Evolutionary conservation across 2,329 filamentous ascomycete species (phyloP), one percentile per base, ranked within the genome.

Genomic region (Neonectria magnoliae): DNA sequence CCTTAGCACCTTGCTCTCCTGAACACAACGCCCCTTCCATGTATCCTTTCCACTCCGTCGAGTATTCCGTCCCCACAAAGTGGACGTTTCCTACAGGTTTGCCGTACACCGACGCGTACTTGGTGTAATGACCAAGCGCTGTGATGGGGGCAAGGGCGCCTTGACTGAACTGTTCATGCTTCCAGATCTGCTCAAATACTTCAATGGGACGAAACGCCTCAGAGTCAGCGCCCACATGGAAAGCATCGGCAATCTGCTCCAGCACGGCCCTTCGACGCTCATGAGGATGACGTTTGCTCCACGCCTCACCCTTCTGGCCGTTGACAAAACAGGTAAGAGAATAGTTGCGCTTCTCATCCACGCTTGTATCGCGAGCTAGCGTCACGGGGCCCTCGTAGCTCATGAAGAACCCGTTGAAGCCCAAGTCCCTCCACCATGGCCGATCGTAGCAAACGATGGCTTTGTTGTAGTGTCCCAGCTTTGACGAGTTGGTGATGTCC

Each of bases 61-160:
- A 78, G 13, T 80, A 82, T 73, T 86, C 84, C 0, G 84, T 86
- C 0, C 84, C 84, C 3, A 82, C 82, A 67, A 84, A 86, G 65
- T 86, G 82, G 4, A 85, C 29, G 38, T 81, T 79, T 0, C 79
- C 77, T n/a, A 78, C 67, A 0, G 75, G 75, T 51, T 76, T 76
- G 6, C 76, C 75, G 36, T 79, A 75, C 4, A 76, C 67, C 11
- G 69, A 66, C 0, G 68, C 71, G 9, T 73, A 73, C 18, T 74
- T 70, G 1, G 68, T 73, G 20, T 74, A 72, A 41, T 78, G 73
- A 0, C 76, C 77, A 2, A 78, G 70, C 10, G 69, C 73, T 1
- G 73, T 73, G 11, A 79, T 71, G 8, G 78, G 78, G 7, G 77
- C 76, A 3, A 78, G 71, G 0, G 77, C 77, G 1, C 78, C 79